Evolutionary conservation across 371 early-diverging fungal species (phyloP), one percentile per base, ranked within the genome.

Genomic region (Dipsacomyces acuminosporus): DNA sequence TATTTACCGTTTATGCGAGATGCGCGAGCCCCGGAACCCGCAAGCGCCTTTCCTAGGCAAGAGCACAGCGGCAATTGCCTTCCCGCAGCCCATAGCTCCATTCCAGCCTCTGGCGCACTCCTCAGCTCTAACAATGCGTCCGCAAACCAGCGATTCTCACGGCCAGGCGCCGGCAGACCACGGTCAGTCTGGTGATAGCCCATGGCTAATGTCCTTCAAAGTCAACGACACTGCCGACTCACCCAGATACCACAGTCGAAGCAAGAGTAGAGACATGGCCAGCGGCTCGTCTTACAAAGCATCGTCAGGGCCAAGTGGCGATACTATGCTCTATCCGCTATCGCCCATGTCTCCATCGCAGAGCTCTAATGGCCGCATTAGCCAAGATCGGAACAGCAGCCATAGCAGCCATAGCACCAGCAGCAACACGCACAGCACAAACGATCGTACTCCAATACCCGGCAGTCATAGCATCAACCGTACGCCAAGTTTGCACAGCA

Each of bases 181-280:
- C 35, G 22, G 33, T 35, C 51, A 62, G 6, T 19, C 61, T 1
- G 18, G 48, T n/a, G 67, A 66, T 33, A 63, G 67, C 13, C 62
- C 67, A 8, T 66, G 63, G 63, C 54, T 66, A 11, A 57, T 57
- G 50, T 56, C 67, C 2, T 66, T 66, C 58, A 61, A 61, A 24
- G 54, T 66, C 1, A 34, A 47, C 15, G 67, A 66, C 34, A 50
- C 67, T n/a, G 19, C 42, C 0, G 62, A 66, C 20, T 53, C 57
- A 2, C 18, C 54, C 25, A 56, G 61, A 23, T 62, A 66, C 54
- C 46, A 22, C 14, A 35, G 49, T 30, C 26, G 41, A 24, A 61
- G 7, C 30, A 30, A 30, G 30, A 30, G 30, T 11, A 30, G 30
- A 11, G 30, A 30, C 30, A 7, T 30, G 30, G 7, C 30, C 5